Evolutionary conservation across 306 rosid genomes (phyloP).

Genomic region (Acacia crassicarpa): DNA sequence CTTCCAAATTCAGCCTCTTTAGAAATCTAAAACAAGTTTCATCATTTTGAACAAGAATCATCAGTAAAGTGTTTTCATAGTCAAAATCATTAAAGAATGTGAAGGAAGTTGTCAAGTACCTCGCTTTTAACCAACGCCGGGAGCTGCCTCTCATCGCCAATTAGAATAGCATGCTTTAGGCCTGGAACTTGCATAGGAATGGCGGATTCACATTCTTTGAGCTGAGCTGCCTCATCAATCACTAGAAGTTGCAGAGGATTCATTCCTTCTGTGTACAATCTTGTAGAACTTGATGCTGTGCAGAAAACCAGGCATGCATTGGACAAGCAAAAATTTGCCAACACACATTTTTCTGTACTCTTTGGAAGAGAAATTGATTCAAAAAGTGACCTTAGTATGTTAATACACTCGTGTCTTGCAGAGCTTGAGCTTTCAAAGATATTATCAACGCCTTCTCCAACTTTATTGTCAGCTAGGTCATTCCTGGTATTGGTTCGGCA

Average conservation of each 20-base stretch:
- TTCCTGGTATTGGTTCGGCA: slow-evolving; percentile 7
- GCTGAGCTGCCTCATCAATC: slow-evolving; percentile 63
- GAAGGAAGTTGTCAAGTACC: slow-evolving; percentile 33
- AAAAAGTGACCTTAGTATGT: slow-evolving; percentile 31
- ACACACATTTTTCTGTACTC: not conserved
- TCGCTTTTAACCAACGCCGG: slow-evolving; percentile 57
- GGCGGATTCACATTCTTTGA: slow-evolving; percentile 60
- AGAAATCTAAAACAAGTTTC: slow-evolving; percentile 24
- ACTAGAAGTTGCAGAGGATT: slow-evolving; percentile 38
- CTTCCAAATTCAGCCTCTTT: slow-evolving; percentile 42
- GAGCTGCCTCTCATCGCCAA: slow-evolving; percentile 59
- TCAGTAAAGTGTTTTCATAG: not conserved
- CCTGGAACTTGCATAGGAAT: slow-evolving; percentile 54
- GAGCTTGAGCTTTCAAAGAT: slow-evolving; percentile 7
- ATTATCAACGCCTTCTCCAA: not conserved
- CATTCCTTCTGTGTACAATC: slow-evolving; percentile 20
- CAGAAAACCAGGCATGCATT: slow-evolving; percentile 53
- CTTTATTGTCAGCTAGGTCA: not conserved
- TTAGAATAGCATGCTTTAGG: slow-evolving; percentile 40
- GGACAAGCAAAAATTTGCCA: slow-evolving; percentile 40
- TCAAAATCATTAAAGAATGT: slow-evolving; percentile 4
- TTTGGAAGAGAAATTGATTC: slow-evolving; percentile 19
- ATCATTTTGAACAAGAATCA: not conserved
- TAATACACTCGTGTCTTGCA: slow-evolving; percentile 6
- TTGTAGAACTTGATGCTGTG: slow-evolving; percentile 48